Evolutionary conservation across 345 rosid species (phyloP), one percentile per base, ranked within the genome.

Genomic region (Citrus sp.): DNA sequence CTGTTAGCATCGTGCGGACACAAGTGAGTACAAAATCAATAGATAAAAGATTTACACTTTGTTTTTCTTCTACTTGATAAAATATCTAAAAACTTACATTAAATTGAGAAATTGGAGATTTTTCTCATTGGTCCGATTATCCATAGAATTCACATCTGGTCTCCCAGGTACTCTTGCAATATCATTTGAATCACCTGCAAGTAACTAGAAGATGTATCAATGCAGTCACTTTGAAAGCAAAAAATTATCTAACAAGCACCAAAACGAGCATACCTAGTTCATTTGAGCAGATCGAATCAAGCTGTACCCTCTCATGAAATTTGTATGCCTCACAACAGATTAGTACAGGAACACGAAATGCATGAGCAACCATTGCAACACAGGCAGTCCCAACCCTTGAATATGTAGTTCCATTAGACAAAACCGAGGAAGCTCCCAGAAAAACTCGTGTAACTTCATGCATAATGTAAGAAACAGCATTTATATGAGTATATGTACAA

Each of bases 271-370:
- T 88, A 93, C 95, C 97, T 79, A 93, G 87, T 82, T 93, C 95
- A 69, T 93, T 91, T 65, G 87, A 87, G 82, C 95, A 93, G 75
- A 93, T 89, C 3, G 97, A 93, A 84, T 93, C 97, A 70, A 93
- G 90, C 70, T 91, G 87, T 72, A 93, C 95, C 88, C 95, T 86
- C 83, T 91, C 93, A 80, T 93, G 95, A 85, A 93, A 93, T 82
- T 93, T 93, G 80, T 93, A 93, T 27, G 95, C 92, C 87, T 93
- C 97, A 65, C 97, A 93, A 51, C 94, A 93, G 25, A 93, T 87
- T 72, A 93, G 84, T 25, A 93, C 95, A 40, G 94, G 95, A 76
- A 93, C 89, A 19, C 63, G 84, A 68, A 87, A 91, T 40, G 89
- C 90, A 71, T 93, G 83, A 28, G 97, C 97, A 78, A 91, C 94